phyloP scores from a whole-genome alignment of 192 early-diverging fungal genomes.

The Backusella liffmaniae region DNA sequence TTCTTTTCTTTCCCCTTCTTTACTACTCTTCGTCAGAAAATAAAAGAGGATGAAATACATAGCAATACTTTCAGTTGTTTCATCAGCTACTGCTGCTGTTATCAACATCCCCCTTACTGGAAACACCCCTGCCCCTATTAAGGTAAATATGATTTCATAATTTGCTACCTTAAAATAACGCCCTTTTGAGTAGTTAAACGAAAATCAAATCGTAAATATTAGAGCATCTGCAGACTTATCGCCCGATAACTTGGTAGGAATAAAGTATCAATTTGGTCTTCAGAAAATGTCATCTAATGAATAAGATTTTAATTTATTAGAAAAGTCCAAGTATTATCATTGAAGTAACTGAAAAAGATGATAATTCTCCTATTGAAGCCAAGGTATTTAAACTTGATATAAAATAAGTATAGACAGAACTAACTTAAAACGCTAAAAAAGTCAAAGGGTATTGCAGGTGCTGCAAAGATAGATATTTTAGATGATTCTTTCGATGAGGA shows the following conservation, averaged over 20 bases:
- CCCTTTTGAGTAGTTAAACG: background rate
- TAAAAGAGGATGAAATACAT: background rate
- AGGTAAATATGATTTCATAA: background rate
- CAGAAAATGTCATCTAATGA: background rate
- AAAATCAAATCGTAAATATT: background rate
- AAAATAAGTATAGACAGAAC: background rate
- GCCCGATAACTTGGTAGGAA: background rate
- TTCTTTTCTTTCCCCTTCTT: background rate
- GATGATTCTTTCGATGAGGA: background rate
- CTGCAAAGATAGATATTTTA: background rate
- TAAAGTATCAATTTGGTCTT: background rate
- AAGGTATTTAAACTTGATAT: background rate
- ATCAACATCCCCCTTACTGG: background rate
- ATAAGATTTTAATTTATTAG: background rate
- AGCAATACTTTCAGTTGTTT: background rate
- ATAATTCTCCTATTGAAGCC: background rate
- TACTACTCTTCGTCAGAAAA: background rate
- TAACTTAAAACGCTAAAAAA: background rate
- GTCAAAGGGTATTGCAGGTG: too few relatives aligned
- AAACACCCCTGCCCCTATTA: background rate
- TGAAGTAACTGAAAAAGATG: background rate
- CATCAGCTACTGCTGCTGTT: slow-evolving; percentile 4
- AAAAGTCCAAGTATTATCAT: background rate
- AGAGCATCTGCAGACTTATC: background rate
- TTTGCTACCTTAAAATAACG: background rate